phyloP scores from a whole-genome alignment of 176 grass and related monocot genomes.

The Rhynchospora tenuis region DNA sequence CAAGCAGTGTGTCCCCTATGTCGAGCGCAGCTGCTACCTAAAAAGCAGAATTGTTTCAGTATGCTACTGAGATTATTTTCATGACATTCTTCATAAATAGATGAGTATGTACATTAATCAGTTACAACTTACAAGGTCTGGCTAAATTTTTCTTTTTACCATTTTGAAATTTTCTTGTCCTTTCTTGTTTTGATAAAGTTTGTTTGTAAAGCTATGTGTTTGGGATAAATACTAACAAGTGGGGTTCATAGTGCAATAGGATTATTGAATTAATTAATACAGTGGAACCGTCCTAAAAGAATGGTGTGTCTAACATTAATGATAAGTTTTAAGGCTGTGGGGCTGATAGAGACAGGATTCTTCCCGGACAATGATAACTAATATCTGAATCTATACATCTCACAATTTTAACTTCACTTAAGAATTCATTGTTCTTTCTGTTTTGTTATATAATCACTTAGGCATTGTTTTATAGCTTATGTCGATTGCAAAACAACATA shows the following conservation, averaged over 20 bases:
- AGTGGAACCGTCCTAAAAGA: background rate
- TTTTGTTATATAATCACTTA: background rate
- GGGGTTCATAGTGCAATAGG: background rate
- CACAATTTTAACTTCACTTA: background rate
- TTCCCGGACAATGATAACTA: background rate
- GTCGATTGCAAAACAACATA: too few species aligned
- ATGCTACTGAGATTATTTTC: slow-evolving; percentile 9
- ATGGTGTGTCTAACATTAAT: background rate
- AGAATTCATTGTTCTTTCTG: background rate
- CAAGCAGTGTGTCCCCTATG: slow-evolving; percentile 65
- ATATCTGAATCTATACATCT: background rate
- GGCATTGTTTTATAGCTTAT: background rate
- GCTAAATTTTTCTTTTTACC: background rate
- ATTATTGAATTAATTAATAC: background rate
- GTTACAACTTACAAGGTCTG: background rate
- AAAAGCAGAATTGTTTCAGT: slow-evolving; percentile 7
- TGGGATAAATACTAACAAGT: background rate
- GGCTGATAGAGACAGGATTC: slow-evolving; percentile 1
- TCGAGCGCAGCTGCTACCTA: slow-evolving; percentile 44
- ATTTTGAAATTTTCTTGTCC: background rate
- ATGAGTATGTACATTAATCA: slow-evolving; percentile 3
- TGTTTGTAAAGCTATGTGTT: background rate
- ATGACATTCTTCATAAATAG: background rate
- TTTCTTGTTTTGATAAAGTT: background rate
- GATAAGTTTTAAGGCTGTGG: background rate